Evolutionary conservation across 2,329 filamentous ascomycete genomes (phyloP).

Genomic region (Zopfia rhizophila): DNA sequence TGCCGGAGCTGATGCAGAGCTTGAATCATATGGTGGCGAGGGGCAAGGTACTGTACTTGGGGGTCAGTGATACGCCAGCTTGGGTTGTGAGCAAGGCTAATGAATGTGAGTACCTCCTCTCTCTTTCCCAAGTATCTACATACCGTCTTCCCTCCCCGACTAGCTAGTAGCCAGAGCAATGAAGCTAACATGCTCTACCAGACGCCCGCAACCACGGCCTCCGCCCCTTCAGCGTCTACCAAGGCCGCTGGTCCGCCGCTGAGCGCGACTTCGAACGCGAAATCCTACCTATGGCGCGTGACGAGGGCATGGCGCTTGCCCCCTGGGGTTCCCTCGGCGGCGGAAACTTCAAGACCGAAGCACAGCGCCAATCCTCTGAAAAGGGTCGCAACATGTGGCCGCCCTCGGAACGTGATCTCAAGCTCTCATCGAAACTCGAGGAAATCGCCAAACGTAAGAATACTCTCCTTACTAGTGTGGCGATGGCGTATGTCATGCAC

Average conservation of each 20-base stretch:
- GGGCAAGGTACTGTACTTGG: conserved; percentile 54
- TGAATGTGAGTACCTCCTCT: conserved; percentile 44
- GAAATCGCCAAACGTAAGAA: conserved; percentile 68
- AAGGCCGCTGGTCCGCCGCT: conserved; percentile 70
- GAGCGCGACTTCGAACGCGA: conserved; percentile 75
- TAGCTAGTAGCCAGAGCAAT: background rate
- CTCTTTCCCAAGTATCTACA: conserved; percentile 1
- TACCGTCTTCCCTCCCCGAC: background rate
- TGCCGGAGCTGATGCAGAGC: conserved; percentile 52
- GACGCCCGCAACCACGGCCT: conserved; percentile 76
- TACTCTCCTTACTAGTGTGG: conserved; percentile 67
- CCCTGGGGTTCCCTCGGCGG: conserved; percentile 66
- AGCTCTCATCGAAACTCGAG: conserved; percentile 67
- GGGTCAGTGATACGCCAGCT: conserved; percentile 51
- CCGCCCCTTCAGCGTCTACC: conserved; percentile 75
- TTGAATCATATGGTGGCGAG: conserved; percentile 46
- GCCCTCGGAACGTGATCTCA: conserved; percentile 61
- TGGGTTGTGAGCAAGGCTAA: conserved; percentile 60
- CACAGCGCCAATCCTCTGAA: conserved; percentile 40
- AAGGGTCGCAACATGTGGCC: conserved; percentile 47
- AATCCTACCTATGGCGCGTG: conserved; percentile 72
- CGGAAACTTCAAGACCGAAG: conserved; percentile 54
- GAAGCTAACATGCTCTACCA: conserved; percentile 21
- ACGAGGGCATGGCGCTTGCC: conserved; percentile 70
- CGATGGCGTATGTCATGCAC: conserved; percentile 76